Evolutionary conservation across 768 basidiomycete species (phyloP).

Genomic region (Podaxis rugospora): DNA sequence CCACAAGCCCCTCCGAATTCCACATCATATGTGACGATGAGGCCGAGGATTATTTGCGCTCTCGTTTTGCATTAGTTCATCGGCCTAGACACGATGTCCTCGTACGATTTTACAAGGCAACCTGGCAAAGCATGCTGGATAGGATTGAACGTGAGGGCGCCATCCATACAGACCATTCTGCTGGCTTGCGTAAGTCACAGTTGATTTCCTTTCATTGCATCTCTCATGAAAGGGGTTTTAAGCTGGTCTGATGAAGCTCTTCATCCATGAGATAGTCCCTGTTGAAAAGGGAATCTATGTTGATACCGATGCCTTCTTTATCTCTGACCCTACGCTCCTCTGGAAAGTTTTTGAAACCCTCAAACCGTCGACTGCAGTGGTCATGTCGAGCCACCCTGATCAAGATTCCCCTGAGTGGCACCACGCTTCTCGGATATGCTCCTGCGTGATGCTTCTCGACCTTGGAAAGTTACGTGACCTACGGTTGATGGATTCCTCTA

Average conservation of each 20-base stretch:
- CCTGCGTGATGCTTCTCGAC: slow-evolving; percentile 50
- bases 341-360: slow-evolving; percentile 37
- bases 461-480: slow-evolving; percentile 36
- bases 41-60: slow-evolving; percentile 34
- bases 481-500: slow-evolving; percentile 43
- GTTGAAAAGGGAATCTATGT: slow-evolving; percentile 44
- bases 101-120: slow-evolving; percentile 38
- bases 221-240: not conserved
- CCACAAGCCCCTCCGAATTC: slow-evolving; percentile 31
- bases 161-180: slow-evolving; percentile 40
- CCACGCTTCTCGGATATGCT: slow-evolving; percentile 43
- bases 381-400: slow-evolving; percentile 43
- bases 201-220: not conserved
- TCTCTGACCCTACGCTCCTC: slow-evolving; percentile 40
- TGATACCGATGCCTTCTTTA: slow-evolving; percentile 49
- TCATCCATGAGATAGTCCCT: slow-evolving; percentile 48
- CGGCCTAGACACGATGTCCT: slow-evolving; percentile 31
- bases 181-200: slow-evolving; percentile 39
- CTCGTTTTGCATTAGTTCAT: slow-evolving; percentile 32
- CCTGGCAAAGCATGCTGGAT: slow-evolving; percentile 36
- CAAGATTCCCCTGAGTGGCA: slow-evolving; percentile 35
- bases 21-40: slow-evolving; percentile 42
- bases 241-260: slow-evolving; percentile 52
- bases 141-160: slow-evolving; percentile 42
- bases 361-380: slow-evolving; percentile 30